Percentiles rank a stretch among this genome's conserved stretches.
These are phyloP conservation scores for Pichia gijzeniarum DNA, from an alignment of 805 yeast genomes.

Conservation along the genomic window DNA sequence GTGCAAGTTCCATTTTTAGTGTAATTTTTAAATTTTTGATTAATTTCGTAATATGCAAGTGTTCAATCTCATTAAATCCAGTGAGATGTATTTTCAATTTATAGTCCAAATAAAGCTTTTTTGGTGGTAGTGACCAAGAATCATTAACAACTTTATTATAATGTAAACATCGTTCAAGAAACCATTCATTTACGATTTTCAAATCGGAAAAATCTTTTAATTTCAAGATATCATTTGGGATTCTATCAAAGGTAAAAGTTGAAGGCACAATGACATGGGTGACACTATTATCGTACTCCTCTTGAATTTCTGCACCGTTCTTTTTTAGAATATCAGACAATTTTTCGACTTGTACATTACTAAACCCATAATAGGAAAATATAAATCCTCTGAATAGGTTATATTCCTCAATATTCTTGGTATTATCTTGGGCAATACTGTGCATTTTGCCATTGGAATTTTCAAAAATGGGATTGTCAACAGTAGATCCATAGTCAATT, in stretches of 20 bases:
- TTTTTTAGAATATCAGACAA: slow-evolving; percentile 13
- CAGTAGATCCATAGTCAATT: slow-evolving; percentile 8
- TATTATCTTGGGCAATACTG: background rate
- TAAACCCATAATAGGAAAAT: slow-evolving; percentile 34
- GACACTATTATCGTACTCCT: slow-evolving; percentile 31
- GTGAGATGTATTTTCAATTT: slow-evolving; percentile 30
- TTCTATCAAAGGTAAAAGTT: slow-evolving; percentile 7
- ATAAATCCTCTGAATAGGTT: slow-evolving; percentile 35
- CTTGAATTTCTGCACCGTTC: slow-evolving; percentile 21
- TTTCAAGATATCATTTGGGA: slow-evolving; percentile 16
- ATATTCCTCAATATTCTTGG: background rate
- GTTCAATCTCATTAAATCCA: slow-evolving; percentile 28
- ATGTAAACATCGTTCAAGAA: slow-evolving; percentile 26
- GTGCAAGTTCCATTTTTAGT: slow-evolving; percentile 41
- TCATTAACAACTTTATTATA: slow-evolving; percentile 19
- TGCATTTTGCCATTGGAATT: background rate
- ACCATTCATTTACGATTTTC: slow-evolving; percentile 29
- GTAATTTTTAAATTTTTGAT: slow-evolving; percentile 48
- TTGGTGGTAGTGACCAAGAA: slow-evolving; percentile 26
- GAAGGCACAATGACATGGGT: slow-evolving; percentile 27
- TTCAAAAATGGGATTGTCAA: slow-evolving; percentile 6
- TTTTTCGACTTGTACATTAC: slow-evolving; percentile 16
- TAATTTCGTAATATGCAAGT: slow-evolving; percentile 42
- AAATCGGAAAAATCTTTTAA: slow-evolving; percentile 20
- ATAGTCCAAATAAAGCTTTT: slow-evolving; percentile 21